Conservation (phyloP, 208 protist species). For the Acanthamoeba rhysodes region DNA sequence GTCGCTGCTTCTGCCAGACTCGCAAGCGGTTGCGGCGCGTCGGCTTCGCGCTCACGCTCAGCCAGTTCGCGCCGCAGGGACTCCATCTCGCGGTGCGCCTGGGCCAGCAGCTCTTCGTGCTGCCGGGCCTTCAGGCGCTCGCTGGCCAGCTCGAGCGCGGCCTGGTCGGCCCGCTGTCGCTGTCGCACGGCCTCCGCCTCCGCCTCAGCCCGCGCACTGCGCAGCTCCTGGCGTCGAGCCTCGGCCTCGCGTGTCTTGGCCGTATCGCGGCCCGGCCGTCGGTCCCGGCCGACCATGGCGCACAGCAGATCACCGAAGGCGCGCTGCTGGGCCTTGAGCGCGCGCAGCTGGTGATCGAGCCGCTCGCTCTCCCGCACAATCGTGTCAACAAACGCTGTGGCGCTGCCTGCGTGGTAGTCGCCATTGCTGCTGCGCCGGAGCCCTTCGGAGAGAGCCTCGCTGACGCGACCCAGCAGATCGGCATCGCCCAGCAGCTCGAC, state of each 20-base stretch:
- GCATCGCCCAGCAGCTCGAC: neutral
- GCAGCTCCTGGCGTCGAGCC: neutral
- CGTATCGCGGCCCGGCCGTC: neutral
- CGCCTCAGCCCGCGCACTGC: neutral
- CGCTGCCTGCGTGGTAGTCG: too few species aligned
- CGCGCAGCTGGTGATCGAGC: neutral
- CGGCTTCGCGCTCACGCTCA: neutral
- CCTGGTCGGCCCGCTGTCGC: neutral
- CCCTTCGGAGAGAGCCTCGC: neutral
- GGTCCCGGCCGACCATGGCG: neutral
- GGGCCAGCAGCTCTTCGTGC: neutral
- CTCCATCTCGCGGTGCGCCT: neutral
- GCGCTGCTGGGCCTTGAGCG: neutral
- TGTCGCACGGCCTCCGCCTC: neutral
- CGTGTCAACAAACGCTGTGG: neutral
- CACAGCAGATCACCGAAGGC: constrained; percentile 11
- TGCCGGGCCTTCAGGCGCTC: neutral
- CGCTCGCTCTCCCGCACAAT: constrained; percentile 20
- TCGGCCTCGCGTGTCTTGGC: neutral
- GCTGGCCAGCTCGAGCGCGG: neutral
- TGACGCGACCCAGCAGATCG: neutral
- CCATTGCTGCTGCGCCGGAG: neutral
- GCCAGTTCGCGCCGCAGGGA: neutral
- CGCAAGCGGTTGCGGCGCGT: neutral
- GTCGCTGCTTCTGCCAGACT: too few species aligned